These are phyloP conservation scores for Amesomyces nigricolor DNA, from an alignment of 2,329 filamentous ascomycete species.

Conservation along the genomic window DNA sequence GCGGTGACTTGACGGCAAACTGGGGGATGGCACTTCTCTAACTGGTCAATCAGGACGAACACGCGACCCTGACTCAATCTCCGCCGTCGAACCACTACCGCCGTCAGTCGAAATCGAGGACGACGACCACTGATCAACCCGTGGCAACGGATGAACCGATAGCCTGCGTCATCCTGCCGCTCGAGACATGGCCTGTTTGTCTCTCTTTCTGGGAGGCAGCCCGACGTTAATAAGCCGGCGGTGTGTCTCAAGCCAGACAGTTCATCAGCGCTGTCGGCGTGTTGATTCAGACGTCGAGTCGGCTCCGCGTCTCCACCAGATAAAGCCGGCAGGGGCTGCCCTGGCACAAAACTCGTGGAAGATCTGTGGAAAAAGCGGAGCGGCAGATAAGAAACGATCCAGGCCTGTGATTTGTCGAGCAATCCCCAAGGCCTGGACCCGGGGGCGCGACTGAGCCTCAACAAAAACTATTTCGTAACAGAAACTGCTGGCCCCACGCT, in stretches of 20 bases:
- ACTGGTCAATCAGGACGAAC: no score
- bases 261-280: slow-evolving; percentile 9
- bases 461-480: slow-evolving; percentile 20
- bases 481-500: slow-evolving; percentile 13
- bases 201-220: neutral
- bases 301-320: slow-evolving; percentile 7
- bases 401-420: slow-evolving; percentile 10
- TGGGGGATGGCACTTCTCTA: no score
- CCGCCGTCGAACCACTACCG: no score
- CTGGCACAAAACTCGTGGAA: slow-evolving; percentile 16
- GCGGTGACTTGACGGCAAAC: no score
- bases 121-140: no score
- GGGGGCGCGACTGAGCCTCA: slow-evolving; percentile 10
- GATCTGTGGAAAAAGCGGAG: slow-evolving; percentile 18
- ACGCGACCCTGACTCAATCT: no score
- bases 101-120: no score
- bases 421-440: slow-evolving; percentile 1
- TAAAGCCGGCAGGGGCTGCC: slow-evolving; percentile 5
- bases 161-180: no score
- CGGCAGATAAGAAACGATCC: slow-evolving; percentile 19
- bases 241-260: neutral
- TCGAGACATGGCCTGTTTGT: neutral
- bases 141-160: no score
- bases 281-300: slow-evolving; percentile 9
- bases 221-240: neutral